Conservation (phyloP, 306 rosid species). For the Casuarina cunninghamiana region DNA sequence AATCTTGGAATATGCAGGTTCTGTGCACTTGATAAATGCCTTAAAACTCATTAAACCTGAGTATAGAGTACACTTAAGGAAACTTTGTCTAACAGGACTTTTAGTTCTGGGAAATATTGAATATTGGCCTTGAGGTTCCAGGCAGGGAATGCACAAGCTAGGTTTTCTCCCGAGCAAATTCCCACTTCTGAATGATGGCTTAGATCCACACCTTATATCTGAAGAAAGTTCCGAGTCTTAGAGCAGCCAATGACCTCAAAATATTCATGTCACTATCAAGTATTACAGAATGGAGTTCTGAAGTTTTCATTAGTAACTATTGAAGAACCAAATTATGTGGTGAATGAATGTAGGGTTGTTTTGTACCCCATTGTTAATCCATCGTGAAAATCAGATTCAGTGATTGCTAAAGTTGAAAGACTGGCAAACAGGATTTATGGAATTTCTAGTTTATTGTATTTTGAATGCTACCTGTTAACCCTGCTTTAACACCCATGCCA, state of each 20-base stretch:
- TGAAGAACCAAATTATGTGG: not conserved
- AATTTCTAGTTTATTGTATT: not conserved
- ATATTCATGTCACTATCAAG: not conserved
- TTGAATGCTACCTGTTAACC: not conserved
- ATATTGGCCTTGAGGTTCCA: not conserved
- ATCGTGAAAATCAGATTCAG: too few species aligned
- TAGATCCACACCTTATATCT: not conserved
- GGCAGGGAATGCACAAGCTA: not conserved
- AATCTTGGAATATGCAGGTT: conserved; percentile 11
- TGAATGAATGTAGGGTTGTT: not conserved
- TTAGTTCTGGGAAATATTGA: not conserved
- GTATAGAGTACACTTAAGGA: not conserved
- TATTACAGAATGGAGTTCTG: not conserved
- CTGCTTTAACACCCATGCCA: not conserved
- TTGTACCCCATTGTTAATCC: too few species aligned
- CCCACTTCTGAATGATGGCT: not conserved
- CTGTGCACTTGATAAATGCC: not conserved
- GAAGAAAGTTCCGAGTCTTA: not conserved
- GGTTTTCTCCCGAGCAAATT: not conserved
- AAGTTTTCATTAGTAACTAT: not conserved
- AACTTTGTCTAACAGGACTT: not conserved
- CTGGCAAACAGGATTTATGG: too few species aligned
- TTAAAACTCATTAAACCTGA: conserved; percentile 5
- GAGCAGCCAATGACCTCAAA: not conserved
- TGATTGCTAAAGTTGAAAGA: too few species aligned